Evolutionary conservation across 371 early-diverging fungal species (phyloP), one percentile per base, ranked within the genome.

Genomic region (Mortierella sp.): DNA sequence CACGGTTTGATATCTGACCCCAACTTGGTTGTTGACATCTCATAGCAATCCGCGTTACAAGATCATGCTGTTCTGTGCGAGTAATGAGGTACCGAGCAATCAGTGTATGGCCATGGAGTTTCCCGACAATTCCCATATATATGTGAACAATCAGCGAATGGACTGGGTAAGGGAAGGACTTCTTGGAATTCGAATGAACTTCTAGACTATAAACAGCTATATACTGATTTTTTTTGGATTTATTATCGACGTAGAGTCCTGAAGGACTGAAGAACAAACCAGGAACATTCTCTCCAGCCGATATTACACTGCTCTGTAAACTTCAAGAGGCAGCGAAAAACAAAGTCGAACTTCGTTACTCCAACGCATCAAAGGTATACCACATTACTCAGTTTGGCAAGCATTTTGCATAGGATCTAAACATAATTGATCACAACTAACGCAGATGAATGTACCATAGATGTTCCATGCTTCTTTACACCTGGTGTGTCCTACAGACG

Each of bases 131-230:
- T 68, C 42, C 11, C 34, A 68, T 10, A 42, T 68, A 8, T 24
- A 14, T 42, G 68, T 68, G 24, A 68, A 68, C 44, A 68, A 68
- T 3, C 68, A 10, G 34, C 34, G 38, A 11, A 3, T 68, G 38
- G 68, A 42, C 42, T 68, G 68, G 68, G 68, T 68, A 68, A 68
- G 68, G 24, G 34, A 31, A n/a, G n/a, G n/a, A n/a, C n/a, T n/a
- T n/a, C n/a, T n/a, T n/a, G n/a, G n/a, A n/a, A n/a, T n/a, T n/a
- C n/a, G n/a, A n/a, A n/a, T n/a, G n/a, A n/a, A n/a, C n/a, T n/a
- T n/a, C n/a, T n/a, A n/a, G n/a, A n/a, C n/a, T n/a, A n/a, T n/a
- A n/a, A n/a, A n/a, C n/a, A 38, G 19, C 8, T 31, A 19, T 3
- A 38, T 9, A 21, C 10, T 68, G 42, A 68, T 21, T 7, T 10